phyloP scores from a whole-genome alignment of 139 green algal genomes.

The Microglena sp. region DNA sequence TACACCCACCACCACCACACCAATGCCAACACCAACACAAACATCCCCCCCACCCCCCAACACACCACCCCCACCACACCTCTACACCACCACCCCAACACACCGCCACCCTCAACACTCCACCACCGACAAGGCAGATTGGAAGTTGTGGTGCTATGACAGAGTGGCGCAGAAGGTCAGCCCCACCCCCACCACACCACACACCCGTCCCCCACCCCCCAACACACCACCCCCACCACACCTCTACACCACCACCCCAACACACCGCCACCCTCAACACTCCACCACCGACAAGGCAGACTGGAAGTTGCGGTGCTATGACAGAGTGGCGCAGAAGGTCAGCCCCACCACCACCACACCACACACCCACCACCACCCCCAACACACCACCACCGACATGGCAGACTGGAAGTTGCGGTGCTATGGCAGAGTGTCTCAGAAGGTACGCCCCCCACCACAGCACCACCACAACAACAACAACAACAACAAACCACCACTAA shows the following conservation, averaged over 20 bases:
- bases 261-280: no score
- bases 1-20: no score
- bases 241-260: no score
- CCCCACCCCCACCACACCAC: not conserved
- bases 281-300: not conserved
- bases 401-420: slow-evolving; percentile 23
- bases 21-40: no score
- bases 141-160: slow-evolving; percentile 81
- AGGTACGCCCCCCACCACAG: not conserved
- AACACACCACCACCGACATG: not conserved
- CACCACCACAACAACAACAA: no score
- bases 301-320: slow-evolving; percentile 48
- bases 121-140: slow-evolving; percentile 29
- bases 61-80: no score
- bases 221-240: no score
- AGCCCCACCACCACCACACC: not conserved
- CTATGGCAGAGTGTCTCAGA: slow-evolving; percentile 59
- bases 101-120: no score
- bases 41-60: no score
- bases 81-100: no score
- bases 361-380: no score
- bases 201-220: no score
- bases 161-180: slow-evolving; percentile 39
- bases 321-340: slow-evolving; percentile 41
- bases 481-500: not conserved